Evolutionary conservation across 805 yeast species (phyloP).

Genomic region (Candida ipomoeae): DNA sequence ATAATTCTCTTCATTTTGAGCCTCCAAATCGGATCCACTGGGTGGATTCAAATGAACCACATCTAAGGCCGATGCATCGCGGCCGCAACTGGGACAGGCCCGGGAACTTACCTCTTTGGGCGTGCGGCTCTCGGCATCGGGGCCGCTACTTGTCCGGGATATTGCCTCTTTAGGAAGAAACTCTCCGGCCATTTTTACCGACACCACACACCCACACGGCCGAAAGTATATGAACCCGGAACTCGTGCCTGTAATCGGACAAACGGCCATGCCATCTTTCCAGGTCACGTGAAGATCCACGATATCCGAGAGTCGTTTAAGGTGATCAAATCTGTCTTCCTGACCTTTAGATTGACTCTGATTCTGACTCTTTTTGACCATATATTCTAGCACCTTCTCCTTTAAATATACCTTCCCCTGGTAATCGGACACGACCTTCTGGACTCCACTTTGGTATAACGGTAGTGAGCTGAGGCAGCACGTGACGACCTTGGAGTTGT

Average conservation of each 20-base stretch:
- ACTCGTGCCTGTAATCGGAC: conserved; percentile 30
- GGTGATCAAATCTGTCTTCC: conserved; percentile 2
- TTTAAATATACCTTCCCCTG: conserved; percentile 64
- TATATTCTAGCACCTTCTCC: conserved; percentile 54
- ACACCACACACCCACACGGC: conserved; percentile 38
- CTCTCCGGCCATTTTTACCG: conserved; percentile 11
- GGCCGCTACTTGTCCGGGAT: conserved; percentile 22
- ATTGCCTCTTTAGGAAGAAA: conserved; percentile 4
- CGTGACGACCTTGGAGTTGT: conserved; percentile 33
- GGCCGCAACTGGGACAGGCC: conserved; percentile 32
- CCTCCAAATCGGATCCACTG: conserved; percentile 6
- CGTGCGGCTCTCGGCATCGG: background rate
- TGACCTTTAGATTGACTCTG: background rate
- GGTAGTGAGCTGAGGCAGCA: conserved; percentile 47
- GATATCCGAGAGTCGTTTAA: conserved; percentile 14
- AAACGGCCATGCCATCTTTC: conserved; percentile 18
- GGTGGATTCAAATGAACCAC: conserved; percentile 31
- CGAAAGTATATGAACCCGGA: conserved; percentile 28
- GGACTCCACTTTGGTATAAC: conserved; percentile 27
- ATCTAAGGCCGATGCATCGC: conserved; percentile 20
- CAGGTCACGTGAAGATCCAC: conserved; percentile 13
- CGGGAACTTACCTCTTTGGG: background rate
- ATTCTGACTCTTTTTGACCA: conserved; percentile 35
- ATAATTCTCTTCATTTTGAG: conserved; percentile 15
- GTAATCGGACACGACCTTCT: conserved; percentile 64